Conservation (phyloP, 495 filamentous ascomycete genomes). For the Pyrenopolyporus hunteri region DNA sequence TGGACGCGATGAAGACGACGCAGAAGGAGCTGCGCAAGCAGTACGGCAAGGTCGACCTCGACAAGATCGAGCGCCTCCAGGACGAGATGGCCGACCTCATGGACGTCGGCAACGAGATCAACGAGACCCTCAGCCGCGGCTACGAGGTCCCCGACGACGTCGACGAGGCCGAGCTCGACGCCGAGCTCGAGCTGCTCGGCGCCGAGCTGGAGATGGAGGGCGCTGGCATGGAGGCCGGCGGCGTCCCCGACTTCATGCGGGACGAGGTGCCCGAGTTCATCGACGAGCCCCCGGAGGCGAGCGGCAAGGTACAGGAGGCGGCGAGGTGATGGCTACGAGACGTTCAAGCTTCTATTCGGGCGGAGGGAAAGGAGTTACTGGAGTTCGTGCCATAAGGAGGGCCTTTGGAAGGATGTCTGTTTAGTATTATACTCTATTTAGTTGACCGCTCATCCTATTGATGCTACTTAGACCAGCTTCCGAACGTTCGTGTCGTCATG, state of each 20-base stretch:
- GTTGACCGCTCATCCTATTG: neutral
- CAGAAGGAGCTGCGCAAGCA: constrained; percentile 93
- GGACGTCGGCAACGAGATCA: constrained; percentile 98
- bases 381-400: constrained; percentile 15
- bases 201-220: constrained; percentile 82
- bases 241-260: constrained; percentile 84
- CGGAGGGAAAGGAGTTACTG: constrained; percentile 15
- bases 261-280: constrained; percentile 92
- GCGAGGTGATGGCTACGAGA: constrained; percentile 57
- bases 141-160: constrained; percentile 98
- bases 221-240: constrained; percentile 61
- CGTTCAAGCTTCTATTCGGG: neutral
- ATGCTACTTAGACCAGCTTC: neutral
- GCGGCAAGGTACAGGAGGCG: constrained; percentile 78
- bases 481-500: neutral
- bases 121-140: constrained; percentile 90
- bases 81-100: constrained; percentile 99
- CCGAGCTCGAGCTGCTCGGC: constrained; percentile 91
- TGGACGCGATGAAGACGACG: constrained; percentile 95
- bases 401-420: constrained; percentile 2
- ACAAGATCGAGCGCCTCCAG: constrained; percentile 97
- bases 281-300: constrained; percentile 73
- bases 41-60: constrained; percentile 95
- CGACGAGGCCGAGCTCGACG: constrained; percentile 96
- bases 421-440: constrained; percentile 25